These are phyloP conservation scores for Exophiala aquamarina DNA, from an alignment of 2,329 filamentous ascomycete genomes.

Conservation along the genomic window DNA sequence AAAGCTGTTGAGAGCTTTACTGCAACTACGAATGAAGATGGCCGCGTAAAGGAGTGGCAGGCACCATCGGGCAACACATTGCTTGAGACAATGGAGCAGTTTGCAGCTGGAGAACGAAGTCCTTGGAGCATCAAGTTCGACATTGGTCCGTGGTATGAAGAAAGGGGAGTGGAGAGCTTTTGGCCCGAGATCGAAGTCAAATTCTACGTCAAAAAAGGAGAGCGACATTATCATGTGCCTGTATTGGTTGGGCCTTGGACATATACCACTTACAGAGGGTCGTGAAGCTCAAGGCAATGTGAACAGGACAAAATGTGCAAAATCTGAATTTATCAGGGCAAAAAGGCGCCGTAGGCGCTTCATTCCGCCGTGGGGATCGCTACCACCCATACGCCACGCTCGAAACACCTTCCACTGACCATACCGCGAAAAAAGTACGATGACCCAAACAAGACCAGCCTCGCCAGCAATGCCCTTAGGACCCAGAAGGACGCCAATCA, in stretches of 20 bases:
- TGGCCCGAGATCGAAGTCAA: constrained; percentile 53
- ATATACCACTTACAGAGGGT: constrained; percentile 52
- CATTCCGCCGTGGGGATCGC: too few species aligned
- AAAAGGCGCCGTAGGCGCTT: too few species aligned
- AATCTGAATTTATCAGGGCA: too few species aligned
- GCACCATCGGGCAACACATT: constrained; percentile 28
- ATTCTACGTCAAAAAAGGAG: constrained; percentile 49
- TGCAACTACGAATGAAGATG: constrained; percentile 46
- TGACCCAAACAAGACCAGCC: not conserved
- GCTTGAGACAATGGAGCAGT: constrained; percentile 26
- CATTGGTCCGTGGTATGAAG: constrained; percentile 48
- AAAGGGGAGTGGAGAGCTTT: constrained; percentile 48
- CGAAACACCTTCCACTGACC: too few species aligned
- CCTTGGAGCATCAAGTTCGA: constrained; percentile 48
- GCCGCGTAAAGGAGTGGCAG: constrained; percentile 46
- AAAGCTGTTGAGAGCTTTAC: constrained; percentile 32
- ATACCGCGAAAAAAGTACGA: too few species aligned
- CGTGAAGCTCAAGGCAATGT: too few species aligned
- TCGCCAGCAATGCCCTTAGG: not conserved
- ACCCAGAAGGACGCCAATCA: not conserved
- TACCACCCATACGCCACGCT: too few species aligned
- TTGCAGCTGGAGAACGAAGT: constrained; percentile 37
- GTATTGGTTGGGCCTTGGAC: constrained; percentile 51
- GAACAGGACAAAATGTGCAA: too few species aligned
- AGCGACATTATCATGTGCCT: constrained; percentile 53